Conservation (phyloP, 768 basidiomycete species). For the Cyclocybe aegerita region DNA sequence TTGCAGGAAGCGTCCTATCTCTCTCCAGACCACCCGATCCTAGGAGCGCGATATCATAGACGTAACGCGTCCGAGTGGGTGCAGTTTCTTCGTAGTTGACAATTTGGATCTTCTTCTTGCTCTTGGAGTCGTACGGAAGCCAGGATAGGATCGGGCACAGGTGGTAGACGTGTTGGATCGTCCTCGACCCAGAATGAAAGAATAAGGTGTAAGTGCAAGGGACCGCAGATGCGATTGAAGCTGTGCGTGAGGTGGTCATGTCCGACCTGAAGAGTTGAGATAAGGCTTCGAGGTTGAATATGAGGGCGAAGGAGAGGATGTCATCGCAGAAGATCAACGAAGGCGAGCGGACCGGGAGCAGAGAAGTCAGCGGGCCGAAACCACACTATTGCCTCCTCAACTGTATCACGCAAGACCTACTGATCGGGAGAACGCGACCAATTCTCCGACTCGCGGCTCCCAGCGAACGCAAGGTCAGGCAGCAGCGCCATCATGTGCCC, state of each 20-base stretch:
- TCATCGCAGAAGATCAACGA: no score
- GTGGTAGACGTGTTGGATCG: constrained; percentile 15
- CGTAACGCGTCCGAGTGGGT: constrained; percentile 27
- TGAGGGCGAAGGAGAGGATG: no score
- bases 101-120: constrained; percentile 11
- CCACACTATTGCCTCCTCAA: no score
- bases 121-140: not conserved
- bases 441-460: no score
- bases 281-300: no score
- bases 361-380: no score
- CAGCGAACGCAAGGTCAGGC: no score
- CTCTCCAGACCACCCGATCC: constrained; percentile 13
- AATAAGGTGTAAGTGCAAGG: not conserved
- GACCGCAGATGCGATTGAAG: not conserved
- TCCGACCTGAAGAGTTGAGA: no score
- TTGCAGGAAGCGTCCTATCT: constrained; percentile 28
- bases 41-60: constrained; percentile 26
- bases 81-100: constrained; percentile 24
- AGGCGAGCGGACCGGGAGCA: no score
- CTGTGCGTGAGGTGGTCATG: not conserved
- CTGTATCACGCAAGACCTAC: no score
- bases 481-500: no score
- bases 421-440: no score
- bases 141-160: constrained; percentile 25
- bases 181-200: not conserved